Evolutionary conservation across 495 filamentous ascomycete species (phyloP).

Genomic region (Penicillium bovifimosum): DNA sequence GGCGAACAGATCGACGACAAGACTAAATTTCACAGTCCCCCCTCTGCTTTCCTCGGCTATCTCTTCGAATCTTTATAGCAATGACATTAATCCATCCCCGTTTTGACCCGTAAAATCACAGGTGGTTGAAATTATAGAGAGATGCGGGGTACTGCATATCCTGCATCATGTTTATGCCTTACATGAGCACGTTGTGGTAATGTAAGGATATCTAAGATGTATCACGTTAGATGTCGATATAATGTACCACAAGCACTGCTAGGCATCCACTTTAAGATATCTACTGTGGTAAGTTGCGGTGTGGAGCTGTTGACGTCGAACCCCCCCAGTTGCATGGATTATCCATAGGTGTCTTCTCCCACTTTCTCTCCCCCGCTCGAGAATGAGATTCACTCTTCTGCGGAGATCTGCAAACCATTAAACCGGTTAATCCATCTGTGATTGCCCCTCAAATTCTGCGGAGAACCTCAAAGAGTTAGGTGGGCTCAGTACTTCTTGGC

Average conservation of each 20-base stretch:
- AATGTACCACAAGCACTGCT: not conserved
- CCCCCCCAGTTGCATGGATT: not conserved
- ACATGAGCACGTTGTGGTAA: not conserved
- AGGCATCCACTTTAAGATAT: slow-evolving; percentile 1
- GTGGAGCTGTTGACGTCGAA: slow-evolving; percentile 1
- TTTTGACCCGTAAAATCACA: not conserved
- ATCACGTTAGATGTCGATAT: no score
- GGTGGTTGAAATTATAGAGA: not conserved
- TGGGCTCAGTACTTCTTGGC: not conserved
- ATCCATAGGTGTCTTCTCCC: not conserved
- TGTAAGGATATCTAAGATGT: not conserved
- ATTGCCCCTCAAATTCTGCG: not conserved
- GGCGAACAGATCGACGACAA: slow-evolving; percentile 41
- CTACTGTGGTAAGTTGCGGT: slow-evolving; percentile 10
- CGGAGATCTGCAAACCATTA: not conserved
- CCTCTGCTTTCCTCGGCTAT: no score
- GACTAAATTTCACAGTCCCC: slow-evolving; percentile 20
- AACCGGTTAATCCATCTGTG: no score
- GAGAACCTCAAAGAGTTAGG: not conserved
- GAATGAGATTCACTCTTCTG: not conserved
- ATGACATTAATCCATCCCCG: not conserved
- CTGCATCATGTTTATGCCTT: not conserved
- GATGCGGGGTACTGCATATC: slow-evolving; percentile 3
- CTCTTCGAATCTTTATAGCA: not conserved
- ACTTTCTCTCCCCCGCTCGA: not conserved